Conservation (phyloP, 768 basidiomycete species). For the Hortiboletus campestris region DNA sequence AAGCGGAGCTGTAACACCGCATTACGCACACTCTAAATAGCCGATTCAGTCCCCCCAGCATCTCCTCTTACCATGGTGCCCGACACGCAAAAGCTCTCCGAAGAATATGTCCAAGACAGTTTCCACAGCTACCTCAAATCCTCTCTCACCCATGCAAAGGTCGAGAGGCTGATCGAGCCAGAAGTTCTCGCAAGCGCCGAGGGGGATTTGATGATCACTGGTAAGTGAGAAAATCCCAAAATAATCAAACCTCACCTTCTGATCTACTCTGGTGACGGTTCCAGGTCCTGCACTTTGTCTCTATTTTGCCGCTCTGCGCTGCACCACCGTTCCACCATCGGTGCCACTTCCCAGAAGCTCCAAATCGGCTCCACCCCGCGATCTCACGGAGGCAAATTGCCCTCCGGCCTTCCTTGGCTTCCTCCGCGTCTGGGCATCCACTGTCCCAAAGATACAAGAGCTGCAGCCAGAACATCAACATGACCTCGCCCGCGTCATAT, state of each 20-base stretch:
- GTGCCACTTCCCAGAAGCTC: constrained; percentile 68
- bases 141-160: constrained; percentile 74
- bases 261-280: not conserved
- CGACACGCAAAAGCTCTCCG: constrained; percentile 46
- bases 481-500: constrained; percentile 81
- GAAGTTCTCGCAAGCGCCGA: constrained; percentile 76
- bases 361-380: constrained; percentile 47
- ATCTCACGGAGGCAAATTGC: constrained; percentile 67
- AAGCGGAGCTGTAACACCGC: not conserved
- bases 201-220: constrained; percentile 83
- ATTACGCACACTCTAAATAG: not conserved
- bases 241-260: not conserved
- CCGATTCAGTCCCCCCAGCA: not conserved
- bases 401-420: constrained; percentile 67
- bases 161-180: constrained; percentile 68
- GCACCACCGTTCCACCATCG: constrained; percentile 72
- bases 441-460: constrained; percentile 62
- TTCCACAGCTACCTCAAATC: constrained; percentile 84
- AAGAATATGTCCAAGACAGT: constrained; percentile 67
- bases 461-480: constrained; percentile 67
- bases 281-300: constrained; percentile 78
- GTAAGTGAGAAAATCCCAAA: constrained; percentile 36
- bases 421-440: constrained; percentile 67
- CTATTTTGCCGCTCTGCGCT: constrained; percentile 80
- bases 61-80: constrained; percentile 9